Base-by-base conservation (phyloP, 2,329 filamentous ascomycete species). In the Ophiostoma ulmi region DNA sequence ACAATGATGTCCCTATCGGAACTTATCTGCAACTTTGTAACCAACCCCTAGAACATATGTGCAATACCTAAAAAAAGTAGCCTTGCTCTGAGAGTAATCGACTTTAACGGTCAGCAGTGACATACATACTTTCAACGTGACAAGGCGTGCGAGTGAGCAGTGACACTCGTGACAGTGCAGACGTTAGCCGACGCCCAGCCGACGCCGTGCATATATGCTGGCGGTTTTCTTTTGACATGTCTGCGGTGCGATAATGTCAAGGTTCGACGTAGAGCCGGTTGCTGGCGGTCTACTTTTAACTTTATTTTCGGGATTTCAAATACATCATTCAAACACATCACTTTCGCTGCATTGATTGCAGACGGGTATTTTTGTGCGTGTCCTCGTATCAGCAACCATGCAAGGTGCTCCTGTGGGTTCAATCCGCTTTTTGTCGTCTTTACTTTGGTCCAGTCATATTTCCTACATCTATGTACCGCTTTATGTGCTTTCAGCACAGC, bases 381-480 rank as follows among this genome's bases (percentile, higher is more conserved):
- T 39, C 5, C 35, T 66, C 58, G 58, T 63, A 63, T 63, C 58
- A 35, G 58, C 58, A 63, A 8, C 22, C 14, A 63, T 63, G 58
- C 58, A 63, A 63, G 58, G 58, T 58, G 52, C 52, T 58, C 58
- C 26, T 35, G 58, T 63, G 58, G 58, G 58, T 63, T 63, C n/a
- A 63, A 14, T 63, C 58, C 58, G 58, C 58, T 35, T 35, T 63
- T 35, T 13, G 58, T 35, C 26, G 22, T 6, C 26, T 26, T 26
- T 20, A 31, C 26, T 63, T 13, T 6, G 20, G 17, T n/a, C 44
- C 52, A 22, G 17, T 58, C 41, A 58, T 58, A 0, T 13, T 26
- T 26, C 22, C 52, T 26, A 13, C 22, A 58, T 26, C 2, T 26
- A n/a, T 58, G 22, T 10, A 26, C n/a, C 52, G 13, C 20, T 58